Conservation (phyloP, 2,329 filamentous ascomycete genomes). For the Emmonsiellopsis sp. region DNA sequence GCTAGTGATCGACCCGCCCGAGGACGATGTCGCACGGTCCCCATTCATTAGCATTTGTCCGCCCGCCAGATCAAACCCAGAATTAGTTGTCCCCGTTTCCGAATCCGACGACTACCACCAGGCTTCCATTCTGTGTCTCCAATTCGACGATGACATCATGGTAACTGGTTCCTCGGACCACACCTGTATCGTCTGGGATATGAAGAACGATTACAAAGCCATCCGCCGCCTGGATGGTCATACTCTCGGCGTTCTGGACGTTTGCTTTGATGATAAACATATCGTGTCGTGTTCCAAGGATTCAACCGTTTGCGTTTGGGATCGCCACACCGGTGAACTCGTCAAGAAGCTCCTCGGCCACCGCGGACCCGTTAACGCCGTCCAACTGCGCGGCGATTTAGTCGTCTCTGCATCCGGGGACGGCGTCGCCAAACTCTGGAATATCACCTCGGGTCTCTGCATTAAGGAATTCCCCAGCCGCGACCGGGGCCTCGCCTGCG, state of each 20-base stretch:
- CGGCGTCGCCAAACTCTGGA: constrained; percentile 90
- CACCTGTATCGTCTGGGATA: constrained; percentile 83
- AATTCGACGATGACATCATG: constrained; percentile 87
- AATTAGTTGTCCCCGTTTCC: constrained; percentile 35
- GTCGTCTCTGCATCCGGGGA: constrained; percentile 92
- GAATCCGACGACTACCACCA: constrained; percentile 58
- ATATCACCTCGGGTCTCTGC: constrained; percentile 76
- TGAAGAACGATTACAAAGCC: constrained; percentile 68
- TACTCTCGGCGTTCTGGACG: constrained; percentile 80
- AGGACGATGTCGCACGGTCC: constrained; percentile 27
- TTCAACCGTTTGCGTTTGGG: constrained; percentile 87
- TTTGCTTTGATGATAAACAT: constrained; percentile 83
- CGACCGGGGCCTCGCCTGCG: constrained; percentile 88
- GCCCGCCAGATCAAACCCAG: constrained; percentile 44
- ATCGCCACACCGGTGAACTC: constrained; percentile 66
- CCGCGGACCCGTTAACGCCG: constrained; percentile 86
- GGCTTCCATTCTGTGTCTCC: constrained; percentile 87
- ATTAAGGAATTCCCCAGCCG: constrained; percentile 86
- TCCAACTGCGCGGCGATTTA: constrained; percentile 86
- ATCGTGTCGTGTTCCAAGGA: constrained; percentile 98
- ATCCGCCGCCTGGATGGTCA: constrained; percentile 71
- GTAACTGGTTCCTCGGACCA: constrained; percentile 92
- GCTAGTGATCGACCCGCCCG: constrained; percentile 46
- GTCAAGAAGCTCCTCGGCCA: constrained; percentile 77
- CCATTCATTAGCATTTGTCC: constrained; percentile 42